A percentile compares a stretch with the other conserved stretches of the same genome.
Evolutionary conservation across 2,329 filamentous ascomycete species (phyloP).

Genomic region (Fusarium gaditjirri): DNA sequence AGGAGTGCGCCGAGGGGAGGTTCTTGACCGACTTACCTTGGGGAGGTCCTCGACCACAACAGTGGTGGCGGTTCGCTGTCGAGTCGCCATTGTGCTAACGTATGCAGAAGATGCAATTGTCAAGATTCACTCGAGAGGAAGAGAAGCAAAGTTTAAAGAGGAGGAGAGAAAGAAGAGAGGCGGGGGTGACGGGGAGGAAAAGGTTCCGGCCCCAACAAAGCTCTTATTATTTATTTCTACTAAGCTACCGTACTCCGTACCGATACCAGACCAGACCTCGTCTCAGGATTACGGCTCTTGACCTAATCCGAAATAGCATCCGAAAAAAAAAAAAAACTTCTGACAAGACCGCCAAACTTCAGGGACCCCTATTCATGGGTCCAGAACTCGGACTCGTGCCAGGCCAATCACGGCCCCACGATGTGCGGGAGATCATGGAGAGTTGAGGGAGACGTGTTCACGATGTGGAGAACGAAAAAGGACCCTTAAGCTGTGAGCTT

Average conservation of each 20-base stretch:
- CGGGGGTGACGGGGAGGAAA: not conserved
- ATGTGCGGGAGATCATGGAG: slow-evolving; percentile 42
- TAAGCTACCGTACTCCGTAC: not conserved
- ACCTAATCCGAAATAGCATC: slow-evolving; percentile 40
- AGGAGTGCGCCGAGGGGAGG: not conserved
- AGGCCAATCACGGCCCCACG: slow-evolving; percentile 37
- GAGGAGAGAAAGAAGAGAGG: not conserved
- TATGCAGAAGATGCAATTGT: not conserved
- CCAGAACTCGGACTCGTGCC: slow-evolving; percentile 26
- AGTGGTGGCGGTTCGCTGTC: slow-evolving; percentile 43
- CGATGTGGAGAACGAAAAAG: slow-evolving; percentile 8
- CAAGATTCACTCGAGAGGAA: not conserved
- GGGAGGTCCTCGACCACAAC: slow-evolving; percentile 31
- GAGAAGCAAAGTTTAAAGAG: not conserved
- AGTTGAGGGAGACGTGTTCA: slow-evolving; percentile 25
- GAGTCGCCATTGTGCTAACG: slow-evolving; percentile 36
- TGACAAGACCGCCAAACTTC: slow-evolving; percentile 4
- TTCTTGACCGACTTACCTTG: slow-evolving; percentile 22
- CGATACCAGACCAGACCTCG: not conserved
- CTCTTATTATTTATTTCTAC: slow-evolving; percentile 16
- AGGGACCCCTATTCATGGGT: slow-evolving; percentile 39
- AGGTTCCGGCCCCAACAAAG: slow-evolving; percentile 16
- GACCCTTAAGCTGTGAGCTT: slow-evolving; percentile 21
- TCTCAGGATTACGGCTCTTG: slow-evolving; percentile 28
- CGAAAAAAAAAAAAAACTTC: slow-evolving; percentile 10